phyloP scores from a whole-genome alignment of 1,284 basidiomycete genomes.

The Cutaneotrichosporon dermatis region DNA sequence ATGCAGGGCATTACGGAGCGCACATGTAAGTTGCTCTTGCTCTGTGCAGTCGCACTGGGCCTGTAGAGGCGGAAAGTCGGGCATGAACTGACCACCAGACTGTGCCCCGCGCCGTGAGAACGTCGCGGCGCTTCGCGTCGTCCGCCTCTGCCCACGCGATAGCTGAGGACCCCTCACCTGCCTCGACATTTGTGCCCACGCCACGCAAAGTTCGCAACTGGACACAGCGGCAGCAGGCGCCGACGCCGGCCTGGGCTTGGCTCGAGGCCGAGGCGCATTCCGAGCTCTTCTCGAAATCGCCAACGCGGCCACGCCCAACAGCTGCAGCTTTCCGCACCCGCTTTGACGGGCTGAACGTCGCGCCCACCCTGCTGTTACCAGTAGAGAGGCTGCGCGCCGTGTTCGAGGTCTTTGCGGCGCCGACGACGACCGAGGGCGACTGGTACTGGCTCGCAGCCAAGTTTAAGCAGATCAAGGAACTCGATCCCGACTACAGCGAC shows the following conservation, averaged over 20 bases:
- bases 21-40: not conserved
- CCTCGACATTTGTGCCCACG: slow-evolving; percentile 6
- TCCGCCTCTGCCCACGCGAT: slow-evolving; percentile 8
- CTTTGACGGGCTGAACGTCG: not conserved
- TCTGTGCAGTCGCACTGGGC: too few relatives aligned
- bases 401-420: not conserved
- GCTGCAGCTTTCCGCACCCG: not conserved
- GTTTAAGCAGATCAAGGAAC: not conserved
- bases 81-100: not conserved
- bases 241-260: slow-evolving; percentile 1
- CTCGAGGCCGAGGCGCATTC: not conserved
- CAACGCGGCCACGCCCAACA: not conserved
- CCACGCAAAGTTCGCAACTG: not conserved
- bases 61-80: too few relatives aligned
- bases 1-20: not conserved
- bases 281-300: slow-evolving; percentile 1
- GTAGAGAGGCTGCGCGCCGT: slow-evolving; percentile 1
- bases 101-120: not conserved
- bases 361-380: slow-evolving; percentile 3
- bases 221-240: not conserved
- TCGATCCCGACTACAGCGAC: slow-evolving; percentile 1
- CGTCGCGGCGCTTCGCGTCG: slow-evolving; percentile 11
- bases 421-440: not conserved
- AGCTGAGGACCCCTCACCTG: not conserved
- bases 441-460: slow-evolving; percentile 14